Percentiles rank a stretch among this genome's conserved stretches.
These are phyloP conservation scores for Holtermannia corniformis DNA, from an alignment of 768 basidiomycete species.

Conservation along the genomic window DNA sequence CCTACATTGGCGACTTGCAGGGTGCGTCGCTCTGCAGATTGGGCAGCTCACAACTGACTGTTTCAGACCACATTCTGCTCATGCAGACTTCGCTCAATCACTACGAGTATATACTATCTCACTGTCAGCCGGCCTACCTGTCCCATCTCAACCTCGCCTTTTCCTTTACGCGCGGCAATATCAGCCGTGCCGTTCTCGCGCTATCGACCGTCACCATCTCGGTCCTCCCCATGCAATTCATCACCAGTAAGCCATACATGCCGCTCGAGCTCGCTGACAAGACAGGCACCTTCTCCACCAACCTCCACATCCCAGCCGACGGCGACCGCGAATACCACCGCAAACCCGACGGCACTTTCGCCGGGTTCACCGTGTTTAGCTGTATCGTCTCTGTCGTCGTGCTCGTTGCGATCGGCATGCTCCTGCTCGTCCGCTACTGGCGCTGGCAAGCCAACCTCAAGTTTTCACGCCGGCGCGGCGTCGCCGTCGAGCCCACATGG, in stretches of 20 bases:
- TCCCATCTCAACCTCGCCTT: slow-evolving; percentile 61
- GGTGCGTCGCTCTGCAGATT: too few species aligned
- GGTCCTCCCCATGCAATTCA: slow-evolving; percentile 55
- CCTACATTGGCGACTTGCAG: slow-evolving; percentile 86
- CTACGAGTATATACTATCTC: slow-evolving; percentile 78
- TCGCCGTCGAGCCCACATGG: slow-evolving; percentile 18
- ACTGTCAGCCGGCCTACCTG: slow-evolving; percentile 78
- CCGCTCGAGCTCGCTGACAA: not conserved
- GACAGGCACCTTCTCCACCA: slow-evolving; percentile 60
- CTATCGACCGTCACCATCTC: slow-evolving; percentile 61
- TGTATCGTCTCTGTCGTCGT: slow-evolving; percentile 48
- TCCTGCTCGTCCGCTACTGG: slow-evolving; percentile 54
- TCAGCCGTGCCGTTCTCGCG: slow-evolving; percentile 57
- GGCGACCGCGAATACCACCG: slow-evolving; percentile 18
- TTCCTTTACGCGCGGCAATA: slow-evolving; percentile 52
- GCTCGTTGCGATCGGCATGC: slow-evolving; percentile 46
- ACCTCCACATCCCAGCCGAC: slow-evolving; percentile 58
- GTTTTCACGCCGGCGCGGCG: slow-evolving; percentile 18
- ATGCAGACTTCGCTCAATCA: slow-evolving; percentile 74
- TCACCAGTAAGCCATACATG: slow-evolving; percentile 35
- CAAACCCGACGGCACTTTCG: slow-evolving; percentile 32
- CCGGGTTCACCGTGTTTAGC: slow-evolving; percentile 51
- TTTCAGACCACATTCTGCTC: slow-evolving; percentile 74
- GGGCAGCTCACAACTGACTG: too few species aligned
- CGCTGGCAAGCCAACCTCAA: slow-evolving; percentile 51